Conservation (phyloP, 2,329 filamentous ascomycete species). For the Orbilia blumenaviensis region DNA sequence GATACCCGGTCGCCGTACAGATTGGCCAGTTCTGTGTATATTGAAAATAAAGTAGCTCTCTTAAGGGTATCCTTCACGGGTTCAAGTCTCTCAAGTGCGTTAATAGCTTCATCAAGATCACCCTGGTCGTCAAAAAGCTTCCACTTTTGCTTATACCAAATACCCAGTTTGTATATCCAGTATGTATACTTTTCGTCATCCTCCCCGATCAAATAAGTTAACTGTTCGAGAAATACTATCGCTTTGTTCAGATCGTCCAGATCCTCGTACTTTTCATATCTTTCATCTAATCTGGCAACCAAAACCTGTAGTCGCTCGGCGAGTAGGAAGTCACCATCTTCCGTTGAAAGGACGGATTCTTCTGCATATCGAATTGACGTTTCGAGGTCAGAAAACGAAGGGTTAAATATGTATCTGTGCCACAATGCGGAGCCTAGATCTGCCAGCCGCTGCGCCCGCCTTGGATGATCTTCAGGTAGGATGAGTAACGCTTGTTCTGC, state of each 20-base stretch:
- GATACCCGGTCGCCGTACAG: not conserved
- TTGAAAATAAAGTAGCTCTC: not conserved
- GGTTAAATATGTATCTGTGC: not conserved
- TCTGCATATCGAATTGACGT: not conserved
- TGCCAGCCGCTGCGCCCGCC: not conserved
- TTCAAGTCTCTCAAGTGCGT: not conserved
- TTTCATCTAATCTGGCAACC: not conserved
- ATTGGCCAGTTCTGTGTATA: not conserved
- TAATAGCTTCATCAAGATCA: not conserved
- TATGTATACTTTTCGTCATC: not conserved
- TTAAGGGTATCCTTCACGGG: not conserved
- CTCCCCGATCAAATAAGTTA: not conserved
- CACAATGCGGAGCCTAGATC: not conserved
- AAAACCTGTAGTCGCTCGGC: not conserved
- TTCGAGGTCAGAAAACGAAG: not conserved
- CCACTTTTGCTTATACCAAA: not conserved
- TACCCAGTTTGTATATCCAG: not conserved
- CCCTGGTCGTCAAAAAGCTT: not conserved
- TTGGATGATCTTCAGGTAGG: not conserved
- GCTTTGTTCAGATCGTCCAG: slow-evolving; percentile 9
- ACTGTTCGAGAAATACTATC: not conserved
- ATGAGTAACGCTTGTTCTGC: not conserved
- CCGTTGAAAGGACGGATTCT: not conserved
- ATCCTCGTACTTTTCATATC: not conserved
- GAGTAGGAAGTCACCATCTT: not conserved